Evolutionary conservation across 2,329 filamentous ascomycete genomes (phyloP).

Genomic region (Cladorrhinum sp.): DNA sequence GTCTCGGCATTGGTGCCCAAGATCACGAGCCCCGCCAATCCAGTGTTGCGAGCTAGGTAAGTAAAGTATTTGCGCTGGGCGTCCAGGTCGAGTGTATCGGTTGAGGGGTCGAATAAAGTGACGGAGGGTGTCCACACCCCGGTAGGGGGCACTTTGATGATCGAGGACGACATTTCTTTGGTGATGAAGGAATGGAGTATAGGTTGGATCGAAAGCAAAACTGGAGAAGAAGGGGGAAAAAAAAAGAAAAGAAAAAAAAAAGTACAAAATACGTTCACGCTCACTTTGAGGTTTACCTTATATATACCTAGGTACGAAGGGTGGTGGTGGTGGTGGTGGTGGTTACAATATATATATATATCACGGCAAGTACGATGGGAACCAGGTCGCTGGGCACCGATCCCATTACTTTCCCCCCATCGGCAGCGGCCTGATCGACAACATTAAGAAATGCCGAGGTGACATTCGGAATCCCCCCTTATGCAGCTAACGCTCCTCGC

Average conservation of each 20-base stretch:
- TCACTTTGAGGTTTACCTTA: too few relatives aligned
- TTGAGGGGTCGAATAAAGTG: constrained; percentile 34
- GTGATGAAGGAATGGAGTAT: neutral
- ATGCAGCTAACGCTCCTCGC: neutral
- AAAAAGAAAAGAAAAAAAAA: neutral
- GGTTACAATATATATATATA: neutral
- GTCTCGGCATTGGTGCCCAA: constrained; percentile 37
- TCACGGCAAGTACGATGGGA: neutral
- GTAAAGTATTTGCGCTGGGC: constrained; percentile 32
- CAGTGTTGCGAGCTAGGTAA: constrained; percentile 29
- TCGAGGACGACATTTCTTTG: constrained; percentile 19
- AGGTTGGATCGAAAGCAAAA: neutral
- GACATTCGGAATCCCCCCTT: neutral
- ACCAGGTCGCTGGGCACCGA: neutral
- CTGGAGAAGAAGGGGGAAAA: neutral
- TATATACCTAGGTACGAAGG: neutral
- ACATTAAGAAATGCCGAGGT: neutral
- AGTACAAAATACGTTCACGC: neutral
- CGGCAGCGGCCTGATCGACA: neutral
- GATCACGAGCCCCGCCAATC: constrained; percentile 32
- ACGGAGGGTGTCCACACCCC: constrained; percentile 36
- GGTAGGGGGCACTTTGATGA: constrained; percentile 25
- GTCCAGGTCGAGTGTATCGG: constrained; percentile 30
- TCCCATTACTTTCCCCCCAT: neutral
- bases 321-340: too few relatives aligned